Evolutionary conservation across 139 green algal genomes (phyloP), one percentile per base, ranked within the genome.

Genomic region (Picochlorum sp.): DNA sequence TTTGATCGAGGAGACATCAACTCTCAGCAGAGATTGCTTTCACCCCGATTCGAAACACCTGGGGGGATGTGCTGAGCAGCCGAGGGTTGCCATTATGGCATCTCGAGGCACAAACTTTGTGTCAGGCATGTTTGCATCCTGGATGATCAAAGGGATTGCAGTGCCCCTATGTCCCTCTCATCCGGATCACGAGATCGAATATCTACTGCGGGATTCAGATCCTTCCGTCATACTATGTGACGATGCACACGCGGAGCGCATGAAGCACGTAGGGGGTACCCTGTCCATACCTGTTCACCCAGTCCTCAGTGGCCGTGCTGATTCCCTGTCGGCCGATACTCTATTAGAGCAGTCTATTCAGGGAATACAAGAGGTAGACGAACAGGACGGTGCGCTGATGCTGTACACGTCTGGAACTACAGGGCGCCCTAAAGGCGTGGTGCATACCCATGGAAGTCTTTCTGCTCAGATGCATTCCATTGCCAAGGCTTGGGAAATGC

Each of bases 341-440:
- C 10, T 59, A 15, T 20, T 59, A 14, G 23, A 52, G 13, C 47
- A 26, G 47, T 54, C 47, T 54, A 51, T 24, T 24, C 9, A 55
- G 4, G 51, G n/a, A 13, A 56, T 51, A 21, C 16, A 37, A 45
- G 63, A 44, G 37, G 34, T 30, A 18, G 0, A 45, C 10, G 21
- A 21, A 1, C 52, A 77, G 4, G 54, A 69, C 1, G 87, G 82
- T 4, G 85, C 91, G 4, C 73, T 99, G 18, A 87, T 99, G 57
- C 86, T 99, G 4, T 99, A 98, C 82, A 99, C 93, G 9, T 95
- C 85, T 67, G 93, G 93, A 31, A 99, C 92, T 18, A 99, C 92
- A 0, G 92, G 93, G 1, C 73, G 72, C 28, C 92, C 93, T 15
- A 99, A 99, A 76, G 79, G 78, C n/a, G 85, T 70, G 24, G 55